These are phyloP conservation scores for Calophaca sinica DNA, from an alignment of 306 rosid species.

Conservation along the genomic window DNA sequence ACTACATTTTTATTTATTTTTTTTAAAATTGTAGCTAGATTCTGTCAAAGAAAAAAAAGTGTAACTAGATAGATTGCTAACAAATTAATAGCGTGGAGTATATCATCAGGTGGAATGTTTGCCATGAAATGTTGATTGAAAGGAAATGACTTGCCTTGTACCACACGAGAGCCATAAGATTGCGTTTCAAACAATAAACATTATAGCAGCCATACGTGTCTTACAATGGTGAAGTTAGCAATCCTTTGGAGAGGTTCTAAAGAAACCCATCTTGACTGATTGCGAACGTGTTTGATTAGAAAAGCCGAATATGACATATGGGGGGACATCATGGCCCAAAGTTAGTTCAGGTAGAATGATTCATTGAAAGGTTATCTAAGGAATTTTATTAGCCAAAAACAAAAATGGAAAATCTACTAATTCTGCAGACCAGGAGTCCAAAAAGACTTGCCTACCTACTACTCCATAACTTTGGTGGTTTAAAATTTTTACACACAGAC, in stretches of 20 bases:
- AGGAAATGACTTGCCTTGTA: constrained; percentile 34
- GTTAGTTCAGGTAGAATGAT: background rate
- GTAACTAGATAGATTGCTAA: background rate
- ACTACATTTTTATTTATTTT: too few species aligned
- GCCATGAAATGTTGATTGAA: constrained; percentile 8
- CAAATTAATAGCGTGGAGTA: background rate
- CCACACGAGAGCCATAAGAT: constrained; percentile 36
- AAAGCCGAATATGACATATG: background rate
- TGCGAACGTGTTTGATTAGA: background rate
- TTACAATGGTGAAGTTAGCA: background rate
- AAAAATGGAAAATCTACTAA: background rate
- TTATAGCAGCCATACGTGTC: background rate
- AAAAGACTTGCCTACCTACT: background rate
- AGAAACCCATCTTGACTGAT: background rate
- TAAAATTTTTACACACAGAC: too few species aligned
- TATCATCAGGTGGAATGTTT: background rate
- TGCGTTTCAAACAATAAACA: constrained; percentile 19
- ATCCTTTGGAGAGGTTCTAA: background rate
- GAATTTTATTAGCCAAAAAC: too few species aligned
- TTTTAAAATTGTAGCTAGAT: too few species aligned
- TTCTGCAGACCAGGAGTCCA: background rate
- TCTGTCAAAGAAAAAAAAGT: too few species aligned
- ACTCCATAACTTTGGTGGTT: too few species aligned
- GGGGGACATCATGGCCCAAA: constrained; percentile 37
- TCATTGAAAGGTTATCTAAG: background rate